phyloP scores from a whole-genome alignment of 257 asterid species.

The Datura wrightii region DNA sequence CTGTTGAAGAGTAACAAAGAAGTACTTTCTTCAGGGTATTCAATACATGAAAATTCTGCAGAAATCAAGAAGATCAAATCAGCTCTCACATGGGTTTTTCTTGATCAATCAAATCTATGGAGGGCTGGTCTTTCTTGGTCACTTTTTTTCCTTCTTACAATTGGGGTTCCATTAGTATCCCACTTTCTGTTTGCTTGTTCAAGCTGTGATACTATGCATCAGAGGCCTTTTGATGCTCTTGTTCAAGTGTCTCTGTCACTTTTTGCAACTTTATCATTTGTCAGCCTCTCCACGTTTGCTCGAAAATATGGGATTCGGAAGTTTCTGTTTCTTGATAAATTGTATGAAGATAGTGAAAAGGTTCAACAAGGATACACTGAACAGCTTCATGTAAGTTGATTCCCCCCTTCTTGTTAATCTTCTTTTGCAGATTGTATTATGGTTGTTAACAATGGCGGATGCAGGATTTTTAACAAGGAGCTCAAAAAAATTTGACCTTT shows the following conservation, averaged over 20 bases:
- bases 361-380: conserved; percentile 69
- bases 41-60: conserved; percentile 16
- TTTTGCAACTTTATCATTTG: conserved; percentile 68
- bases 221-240: conserved; percentile 65
- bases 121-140: conserved; percentile 83
- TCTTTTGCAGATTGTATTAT: neutral
- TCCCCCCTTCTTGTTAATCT: conserved; percentile 11
- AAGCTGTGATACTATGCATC: conserved; percentile 63
- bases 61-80: conserved; percentile 62
- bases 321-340: conserved; percentile 77
- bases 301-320: conserved; percentile 70
- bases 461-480: neutral
- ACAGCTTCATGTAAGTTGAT: conserved; percentile 67
- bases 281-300: conserved; percentile 70
- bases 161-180: conserved; percentile 75
- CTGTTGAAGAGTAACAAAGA: neutral
- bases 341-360: conserved; percentile 68
- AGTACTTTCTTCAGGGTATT: conserved; percentile 15
- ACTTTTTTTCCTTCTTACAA: conserved; percentile 64
- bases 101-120: conserved; percentile 77
- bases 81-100: conserved; percentile 74
- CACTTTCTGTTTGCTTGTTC: conserved; percentile 72
- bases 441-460: neutral
- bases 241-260: conserved; percentile 73
- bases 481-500: neutral